Percentiles rank a stretch among this genome's conserved stretches.
Conservation (phyloP, 768 basidiomycete species). For the Amanita brunnescens region DNA sequence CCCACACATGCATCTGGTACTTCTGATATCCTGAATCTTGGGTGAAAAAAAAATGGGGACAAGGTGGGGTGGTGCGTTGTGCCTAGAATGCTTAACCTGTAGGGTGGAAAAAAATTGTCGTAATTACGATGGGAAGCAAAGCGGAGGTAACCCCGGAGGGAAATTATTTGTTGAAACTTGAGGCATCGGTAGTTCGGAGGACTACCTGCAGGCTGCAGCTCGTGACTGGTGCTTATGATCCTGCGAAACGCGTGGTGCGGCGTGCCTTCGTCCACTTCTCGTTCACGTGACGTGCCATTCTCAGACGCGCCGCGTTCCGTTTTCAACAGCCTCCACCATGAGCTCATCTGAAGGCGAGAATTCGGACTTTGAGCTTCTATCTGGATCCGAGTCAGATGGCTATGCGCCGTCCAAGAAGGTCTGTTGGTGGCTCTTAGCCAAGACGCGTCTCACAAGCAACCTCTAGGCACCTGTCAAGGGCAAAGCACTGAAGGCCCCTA, state of each 20-base stretch:
- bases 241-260: not conserved
- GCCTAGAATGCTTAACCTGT: conserved; percentile 5
- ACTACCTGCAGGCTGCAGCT: not conserved
- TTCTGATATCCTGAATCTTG: conserved; percentile 1
- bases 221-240: too few relatives aligned
- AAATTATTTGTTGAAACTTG: not conserved
- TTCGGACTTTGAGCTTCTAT: conserved; percentile 51
- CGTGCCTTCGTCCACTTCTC: too few relatives aligned
- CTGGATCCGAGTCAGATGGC: conserved; percentile 60
- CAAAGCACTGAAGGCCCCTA: conserved; percentile 28
- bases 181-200: too few relatives aligned
- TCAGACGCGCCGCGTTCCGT: not conserved
- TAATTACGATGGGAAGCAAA: not conserved
- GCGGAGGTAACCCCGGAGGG: not conserved
- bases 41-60: not conserved
- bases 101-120: conserved; percentile 1
- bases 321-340: conserved; percentile 31
- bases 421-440: conserved; percentile 7
- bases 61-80: not conserved
- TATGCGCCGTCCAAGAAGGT: conserved; percentile 59
- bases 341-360: conserved; percentile 68
- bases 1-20: not conserved
- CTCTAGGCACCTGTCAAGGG: conserved; percentile 19
- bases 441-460: not conserved
- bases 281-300: not conserved